Evolutionary conservation across 2,329 filamentous ascomycete species (phyloP).

Genomic region (Fusarium liriodendri): DNA sequence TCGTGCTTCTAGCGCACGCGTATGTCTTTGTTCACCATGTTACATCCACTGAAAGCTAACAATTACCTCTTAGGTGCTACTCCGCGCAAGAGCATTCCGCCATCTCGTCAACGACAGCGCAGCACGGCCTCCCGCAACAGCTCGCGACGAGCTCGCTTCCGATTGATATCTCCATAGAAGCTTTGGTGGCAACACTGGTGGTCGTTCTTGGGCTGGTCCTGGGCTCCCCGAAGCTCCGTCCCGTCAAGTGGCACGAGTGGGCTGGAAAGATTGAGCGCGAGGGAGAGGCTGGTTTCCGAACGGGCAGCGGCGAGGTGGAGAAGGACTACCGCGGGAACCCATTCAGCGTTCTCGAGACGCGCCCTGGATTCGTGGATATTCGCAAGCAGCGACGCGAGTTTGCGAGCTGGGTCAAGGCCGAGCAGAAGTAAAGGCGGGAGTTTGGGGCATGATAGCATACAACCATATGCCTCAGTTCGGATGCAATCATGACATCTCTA

Average conservation of each 20-base stretch:
- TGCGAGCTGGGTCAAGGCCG: conserved; percentile 73
- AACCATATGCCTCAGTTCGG: background rate
- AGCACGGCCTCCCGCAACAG: conserved; percentile 56
- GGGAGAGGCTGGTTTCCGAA: conserved; percentile 69
- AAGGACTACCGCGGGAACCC: conserved; percentile 81
- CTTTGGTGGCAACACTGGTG: conserved; percentile 81
- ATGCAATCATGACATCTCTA: background rate
- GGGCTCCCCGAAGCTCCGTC: conserved; percentile 80
- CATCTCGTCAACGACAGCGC: conserved; percentile 69
- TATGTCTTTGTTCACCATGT: conserved; percentile 59
- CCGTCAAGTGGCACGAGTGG: conserved; percentile 86
- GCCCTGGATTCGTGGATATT: conserved; percentile 89
- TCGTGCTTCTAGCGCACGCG: conserved; percentile 87
- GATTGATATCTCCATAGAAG: conserved; percentile 88
- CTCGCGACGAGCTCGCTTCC: conserved; percentile 69
- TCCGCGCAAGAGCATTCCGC: conserved; percentile 93
- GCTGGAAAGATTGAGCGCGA: conserved; percentile 86
- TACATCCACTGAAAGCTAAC: conserved; percentile 24
- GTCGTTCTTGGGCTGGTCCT: conserved; percentile 86
- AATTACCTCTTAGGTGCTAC: conserved; percentile 76
- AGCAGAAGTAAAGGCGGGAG: conserved; percentile 36
- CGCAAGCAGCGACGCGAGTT: conserved; percentile 84
- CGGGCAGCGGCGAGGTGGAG: conserved; percentile 72
- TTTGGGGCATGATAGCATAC: background rate
- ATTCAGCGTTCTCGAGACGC: conserved; percentile 80